Evolutionary conservation across 768 basidiomycete genomes (phyloP), one percentile per base, ranked within the genome.

Genomic region (Crepidotus variabilis): DNA sequence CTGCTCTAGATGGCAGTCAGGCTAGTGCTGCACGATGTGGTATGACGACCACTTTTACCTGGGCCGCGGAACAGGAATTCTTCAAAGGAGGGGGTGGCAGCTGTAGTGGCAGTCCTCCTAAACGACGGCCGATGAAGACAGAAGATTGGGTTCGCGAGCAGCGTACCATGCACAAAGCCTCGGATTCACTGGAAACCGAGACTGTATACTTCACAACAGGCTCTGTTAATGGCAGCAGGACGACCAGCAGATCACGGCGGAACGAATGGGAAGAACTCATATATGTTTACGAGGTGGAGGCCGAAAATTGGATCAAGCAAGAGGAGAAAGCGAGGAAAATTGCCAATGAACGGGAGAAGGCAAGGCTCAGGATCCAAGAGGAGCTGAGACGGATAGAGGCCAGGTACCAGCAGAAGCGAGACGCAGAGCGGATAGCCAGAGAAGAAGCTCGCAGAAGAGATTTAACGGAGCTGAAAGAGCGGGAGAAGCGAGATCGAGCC

Each of bases 111-210:
- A 43, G 39, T 11, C 39, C 39, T 43, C 39, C 39, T 55, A 72
- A 75, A 58, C 76, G 72, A 59, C 2, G 45, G 32, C 49, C 50
- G 2, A 74, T 74, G 64, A 81, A 77, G 61, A 84, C 83, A 32
- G 82, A 86, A 52, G 77, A 80, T 53, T 89, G 89, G 88, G 81
- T 88, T 50, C 68, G 77, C 48, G 77, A 84, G 61, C 83, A 85
- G 63, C 85, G 83, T 67, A 65, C 76, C 49, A 71, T 79, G 57
- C 62, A 73, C 39, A 60, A 56, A 28, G 47, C 47, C 32, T 28
- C 50, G 51, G 54, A 49, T 55, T 24, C 45, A 45, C 22, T 10
- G 20, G 51, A 18, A 18, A 50, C 52, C 1, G 57, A 56, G 43
- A 47, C 55, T 0, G 35, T 51, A 28, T 56, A 51, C 18, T 50